Percentiles rank a stretch among this genome's conserved stretches.
phyloP scores from a whole-genome alignment of 1,139 yeast species.

The Wickerhamomyces sp. region DNA sequence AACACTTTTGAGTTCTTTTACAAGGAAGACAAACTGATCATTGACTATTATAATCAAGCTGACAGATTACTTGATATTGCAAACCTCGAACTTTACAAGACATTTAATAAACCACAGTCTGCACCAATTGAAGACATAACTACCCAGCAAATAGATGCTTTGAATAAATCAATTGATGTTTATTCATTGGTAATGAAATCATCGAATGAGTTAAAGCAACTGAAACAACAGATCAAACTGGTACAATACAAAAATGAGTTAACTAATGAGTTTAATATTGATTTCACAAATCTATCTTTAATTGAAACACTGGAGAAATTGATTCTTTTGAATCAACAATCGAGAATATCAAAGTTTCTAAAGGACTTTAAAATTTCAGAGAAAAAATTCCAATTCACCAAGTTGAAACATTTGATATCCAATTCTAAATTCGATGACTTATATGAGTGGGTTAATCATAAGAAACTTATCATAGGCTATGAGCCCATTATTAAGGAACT shows the following conservation, averaged over 20 bases:
- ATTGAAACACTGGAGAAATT: constrained; percentile 52
- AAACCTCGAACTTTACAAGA: constrained; percentile 31
- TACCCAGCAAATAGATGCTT: constrained; percentile 16
- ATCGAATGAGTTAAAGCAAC: constrained; percentile 25
- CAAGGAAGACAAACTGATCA: constrained; percentile 33
- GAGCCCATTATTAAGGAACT: constrained; percentile 49
- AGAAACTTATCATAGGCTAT: constrained; percentile 72
- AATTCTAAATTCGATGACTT: constrained; percentile 60
- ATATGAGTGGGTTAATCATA: constrained; percentile 40
- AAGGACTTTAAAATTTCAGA: constrained; percentile 62
- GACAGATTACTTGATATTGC: constrained; percentile 48
- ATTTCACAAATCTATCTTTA: constrained; percentile 53
- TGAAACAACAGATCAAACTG: constrained; percentile 49
- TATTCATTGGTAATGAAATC: constrained; percentile 23
- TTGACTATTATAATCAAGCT: constrained; percentile 57
- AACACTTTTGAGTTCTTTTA: constrained; percentile 40
- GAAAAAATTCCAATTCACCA: constrained; percentile 60
- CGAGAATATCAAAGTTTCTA: constrained; percentile 50
- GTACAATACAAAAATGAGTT: constrained; percentile 49
- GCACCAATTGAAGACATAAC: not conserved
- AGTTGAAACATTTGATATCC: constrained; percentile 49
- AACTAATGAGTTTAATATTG: constrained; percentile 48
- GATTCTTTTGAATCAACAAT: constrained; percentile 53
- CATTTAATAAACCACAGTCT: constrained; percentile 20
- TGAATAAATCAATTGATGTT: constrained; percentile 21